Evolutionary conservation across 1,284 basidiomycete genomes (phyloP).

Genomic region (Ceraceosorus bombacis): DNA sequence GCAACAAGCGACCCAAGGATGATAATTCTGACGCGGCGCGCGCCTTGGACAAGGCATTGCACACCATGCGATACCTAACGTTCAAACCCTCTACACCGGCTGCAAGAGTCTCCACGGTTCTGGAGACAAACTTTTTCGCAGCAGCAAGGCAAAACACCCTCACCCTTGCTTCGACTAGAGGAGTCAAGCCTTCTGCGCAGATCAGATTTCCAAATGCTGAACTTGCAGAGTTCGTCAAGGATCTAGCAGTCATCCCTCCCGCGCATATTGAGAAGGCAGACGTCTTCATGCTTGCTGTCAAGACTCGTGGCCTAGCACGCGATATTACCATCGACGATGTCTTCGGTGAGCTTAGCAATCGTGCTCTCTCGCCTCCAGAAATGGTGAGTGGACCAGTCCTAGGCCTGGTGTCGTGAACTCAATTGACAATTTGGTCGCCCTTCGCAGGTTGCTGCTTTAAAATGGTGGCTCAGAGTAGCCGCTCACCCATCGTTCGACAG

Average conservation of each 20-base stretch:
- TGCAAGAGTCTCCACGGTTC: constrained; percentile 65
- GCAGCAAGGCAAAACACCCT: constrained; percentile 56
- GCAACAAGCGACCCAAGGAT: constrained; percentile 57
- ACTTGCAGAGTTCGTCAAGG: constrained; percentile 70
- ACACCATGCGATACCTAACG: constrained; percentile 60
- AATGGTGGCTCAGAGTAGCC: constrained; percentile 76
- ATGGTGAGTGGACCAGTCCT: constrained; percentile 51
- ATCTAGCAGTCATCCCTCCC: constrained; percentile 68
- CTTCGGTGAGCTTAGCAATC: constrained; percentile 64
- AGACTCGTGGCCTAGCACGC: constrained; percentile 64
- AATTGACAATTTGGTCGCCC: too few relatives aligned
- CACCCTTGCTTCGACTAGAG: constrained; percentile 71
- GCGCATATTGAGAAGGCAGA: constrained; percentile 61
- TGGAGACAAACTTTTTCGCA: constrained; percentile 75
- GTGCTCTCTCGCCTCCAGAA: constrained; percentile 68
- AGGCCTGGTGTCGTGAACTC: too few relatives aligned
- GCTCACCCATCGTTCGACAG: constrained; percentile 47
- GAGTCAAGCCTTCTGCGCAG: constrained; percentile 63
- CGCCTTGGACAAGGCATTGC: constrained; percentile 58
- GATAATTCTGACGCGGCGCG: constrained; percentile 45
- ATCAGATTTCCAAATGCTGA: constrained; percentile 71
- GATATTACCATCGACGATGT: constrained; percentile 82
- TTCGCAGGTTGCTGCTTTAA: constrained; percentile 58
- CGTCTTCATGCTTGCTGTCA: constrained; percentile 62
- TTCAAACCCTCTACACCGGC: constrained; percentile 70